Evolutionary conservation across 176 grass and related monocot genomes (phyloP), one percentile per base, ranked within the genome.

Genomic region (Guadua angustifolia): DNA sequence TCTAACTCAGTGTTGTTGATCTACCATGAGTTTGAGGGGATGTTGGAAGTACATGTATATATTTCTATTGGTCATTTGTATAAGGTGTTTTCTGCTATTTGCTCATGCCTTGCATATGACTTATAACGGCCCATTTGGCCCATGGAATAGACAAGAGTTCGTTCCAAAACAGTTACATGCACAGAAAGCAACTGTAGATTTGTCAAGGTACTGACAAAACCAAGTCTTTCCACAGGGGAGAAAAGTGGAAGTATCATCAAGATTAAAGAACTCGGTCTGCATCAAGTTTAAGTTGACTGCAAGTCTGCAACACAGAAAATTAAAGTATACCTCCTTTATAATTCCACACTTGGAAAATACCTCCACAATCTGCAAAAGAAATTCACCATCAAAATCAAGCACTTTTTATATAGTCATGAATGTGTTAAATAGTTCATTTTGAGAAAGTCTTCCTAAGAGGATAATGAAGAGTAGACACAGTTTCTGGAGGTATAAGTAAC

Each of bases 271-370:
- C 21, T 39, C 14, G 67, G 26, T 38, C 14, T 13, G 21, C 43
- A 76, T 53, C 40, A 75, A 69, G 5, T 85, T 74, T 44, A 83
- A 73, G 26, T 16, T 35, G 68, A 65, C 69, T 29, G 29, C 29
- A 29, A 29, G 29, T 59, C 39, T 35, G 22, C 13, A 59, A 75
- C n/a, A 69, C 66, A 79, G 69, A 38, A 69, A 40, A 85, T 9
- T 61, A 71, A 81, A 46, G 46, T 25, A 63, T 84, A 99, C 96
- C 93, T 99, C 93, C 81, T 99, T 99, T 90, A 99, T 84, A 86
- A 99, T 90, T 82, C 96, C 96, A 69, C 96, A 99, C 46, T 99
- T 99, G 43, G 96, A 92, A 83, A 95, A 99, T 65, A 92, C 89
- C 61, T 99, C 96, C 58, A 95, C 91, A 78, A 99, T 92, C 96